Evolutionary conservation across 371 early-diverging fungal genomes (phyloP).

Genomic region (Catenaria anguillulae): DNA sequence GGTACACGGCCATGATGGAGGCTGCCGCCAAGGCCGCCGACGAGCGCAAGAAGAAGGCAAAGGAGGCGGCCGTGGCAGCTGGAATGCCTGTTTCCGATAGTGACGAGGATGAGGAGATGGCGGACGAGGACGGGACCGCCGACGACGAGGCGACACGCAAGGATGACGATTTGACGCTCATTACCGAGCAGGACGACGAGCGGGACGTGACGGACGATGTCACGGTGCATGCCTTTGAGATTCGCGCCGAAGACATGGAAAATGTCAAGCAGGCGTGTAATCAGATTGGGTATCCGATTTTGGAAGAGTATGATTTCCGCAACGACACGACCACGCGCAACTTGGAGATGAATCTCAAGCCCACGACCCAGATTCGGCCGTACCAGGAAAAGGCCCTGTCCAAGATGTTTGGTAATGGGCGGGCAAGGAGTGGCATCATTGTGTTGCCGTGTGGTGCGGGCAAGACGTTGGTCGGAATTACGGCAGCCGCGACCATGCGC

Average conservation of each 20-base stretch:
- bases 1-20: background rate
- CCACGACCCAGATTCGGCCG: conserved; percentile 88
- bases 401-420: conserved; percentile 99
- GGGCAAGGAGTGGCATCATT: conserved; percentile 98
- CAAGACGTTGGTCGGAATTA: conserved; percentile 98
- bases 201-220: conserved; percentile 27
- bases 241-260: conserved; percentile 63
- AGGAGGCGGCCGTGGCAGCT: background rate
- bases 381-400: conserved; percentile 98
- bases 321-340: conserved; percentile 74
- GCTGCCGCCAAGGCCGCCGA: background rate
- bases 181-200: conserved; percentile 14
- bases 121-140: background rate
- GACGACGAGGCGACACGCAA: background rate
- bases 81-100: background rate
- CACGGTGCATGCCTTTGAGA: conserved; percentile 77
- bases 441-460: conserved; percentile 99
- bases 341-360: conserved; percentile 90
- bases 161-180: conserved; percentile 17
- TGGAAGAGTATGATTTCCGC: conserved; percentile 99
- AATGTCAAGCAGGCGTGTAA: conserved; percentile 85
- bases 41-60: background rate
- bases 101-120: background rate
- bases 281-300: conserved; percentile 90
- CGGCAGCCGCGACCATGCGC: conserved; percentile 97